Evolutionary conservation across 2,329 filamentous ascomycete genomes (phyloP).

Genomic region (Ploettnerulaceae sp.): DNA sequence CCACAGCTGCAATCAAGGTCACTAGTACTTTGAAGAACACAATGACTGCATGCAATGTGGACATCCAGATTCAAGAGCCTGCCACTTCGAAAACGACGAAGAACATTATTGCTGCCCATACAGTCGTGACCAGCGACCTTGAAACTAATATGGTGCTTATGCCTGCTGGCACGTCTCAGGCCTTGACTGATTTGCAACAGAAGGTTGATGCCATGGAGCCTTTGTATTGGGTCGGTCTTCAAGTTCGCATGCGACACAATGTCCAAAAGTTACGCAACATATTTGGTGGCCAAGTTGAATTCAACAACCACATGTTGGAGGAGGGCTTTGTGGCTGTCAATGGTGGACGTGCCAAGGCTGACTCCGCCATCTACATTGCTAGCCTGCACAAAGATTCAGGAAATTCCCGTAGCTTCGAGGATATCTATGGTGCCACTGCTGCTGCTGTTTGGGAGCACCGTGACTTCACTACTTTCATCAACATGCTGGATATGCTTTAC

Average conservation of each 20-base stretch:
- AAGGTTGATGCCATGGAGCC: slow-evolving; percentile 7
- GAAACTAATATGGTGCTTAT: too few species aligned
- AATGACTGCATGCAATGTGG: too few species aligned
- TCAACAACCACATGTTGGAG: not conserved
- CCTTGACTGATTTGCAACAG: not conserved
- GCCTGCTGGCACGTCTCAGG: too few species aligned
- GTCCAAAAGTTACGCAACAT: not conserved
- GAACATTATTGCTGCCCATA: too few species aligned
- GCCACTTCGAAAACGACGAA: too few species aligned
- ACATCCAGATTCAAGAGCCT: too few species aligned
- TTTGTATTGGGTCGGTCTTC: slow-evolving; percentile 8
- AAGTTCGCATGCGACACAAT: not conserved
- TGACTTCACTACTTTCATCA: slow-evolving; percentile 12
- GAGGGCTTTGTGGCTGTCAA: not conserved
- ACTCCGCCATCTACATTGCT: slow-evolving; percentile 10
- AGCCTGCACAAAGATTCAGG: not conserved
- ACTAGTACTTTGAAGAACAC: too few species aligned
- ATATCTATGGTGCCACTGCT: slow-evolving; percentile 6
- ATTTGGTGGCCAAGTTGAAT: not conserved
- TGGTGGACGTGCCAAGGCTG: slow-evolving; percentile 1
- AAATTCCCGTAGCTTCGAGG: slow-evolving; percentile 1
- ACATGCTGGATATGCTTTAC: slow-evolving; percentile 7
- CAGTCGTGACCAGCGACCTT: too few species aligned
- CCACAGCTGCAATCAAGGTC: too few species aligned
- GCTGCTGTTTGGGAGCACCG: slow-evolving; percentile 6